These are phyloP conservation scores for Astrephomene gubernaculifera DNA, from an alignment of 139 green algal species.

Conservation along the genomic window DNA sequence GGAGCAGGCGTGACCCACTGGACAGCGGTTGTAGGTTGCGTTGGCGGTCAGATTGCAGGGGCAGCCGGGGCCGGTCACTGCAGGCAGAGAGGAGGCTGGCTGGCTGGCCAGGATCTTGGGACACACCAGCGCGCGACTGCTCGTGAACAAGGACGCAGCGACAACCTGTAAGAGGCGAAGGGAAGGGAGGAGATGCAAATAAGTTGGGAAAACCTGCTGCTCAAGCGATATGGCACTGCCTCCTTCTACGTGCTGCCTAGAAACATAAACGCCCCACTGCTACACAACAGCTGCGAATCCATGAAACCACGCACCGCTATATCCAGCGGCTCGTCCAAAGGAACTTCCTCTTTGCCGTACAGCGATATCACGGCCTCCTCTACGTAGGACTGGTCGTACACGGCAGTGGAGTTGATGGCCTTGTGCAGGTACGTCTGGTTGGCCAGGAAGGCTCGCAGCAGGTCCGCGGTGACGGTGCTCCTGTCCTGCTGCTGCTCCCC, in stretches of 20 bases:
- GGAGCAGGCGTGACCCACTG: constrained; percentile 28
- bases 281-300: too few relatives aligned
- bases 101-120: not conserved
- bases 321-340: too few relatives aligned
- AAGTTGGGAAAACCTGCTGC: too few relatives aligned
- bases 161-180: not conserved
- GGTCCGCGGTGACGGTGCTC: too few relatives aligned
- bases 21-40: constrained; percentile 35
- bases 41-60: constrained; percentile 39
- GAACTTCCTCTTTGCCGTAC: not conserved
- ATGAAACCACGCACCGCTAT: too few relatives aligned
- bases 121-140: not conserved
- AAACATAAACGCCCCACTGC: too few relatives aligned
- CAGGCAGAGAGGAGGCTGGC: not conserved
- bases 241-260: too few relatives aligned
- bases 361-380: not conserved
- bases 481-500: too few relatives aligned
- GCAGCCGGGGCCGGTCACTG: constrained; percentile 20
- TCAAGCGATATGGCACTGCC: too few relatives aligned
- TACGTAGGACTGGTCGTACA: not conserved
- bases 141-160: not conserved
- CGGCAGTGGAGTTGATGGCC: not conserved
- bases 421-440: not conserved
- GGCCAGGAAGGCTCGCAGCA: too few relatives aligned
- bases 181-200: too few relatives aligned